Evolutionary conservation across 2,329 filamentous ascomycete species (phyloP).

Genomic region (Cladosporium sp.): DNA sequence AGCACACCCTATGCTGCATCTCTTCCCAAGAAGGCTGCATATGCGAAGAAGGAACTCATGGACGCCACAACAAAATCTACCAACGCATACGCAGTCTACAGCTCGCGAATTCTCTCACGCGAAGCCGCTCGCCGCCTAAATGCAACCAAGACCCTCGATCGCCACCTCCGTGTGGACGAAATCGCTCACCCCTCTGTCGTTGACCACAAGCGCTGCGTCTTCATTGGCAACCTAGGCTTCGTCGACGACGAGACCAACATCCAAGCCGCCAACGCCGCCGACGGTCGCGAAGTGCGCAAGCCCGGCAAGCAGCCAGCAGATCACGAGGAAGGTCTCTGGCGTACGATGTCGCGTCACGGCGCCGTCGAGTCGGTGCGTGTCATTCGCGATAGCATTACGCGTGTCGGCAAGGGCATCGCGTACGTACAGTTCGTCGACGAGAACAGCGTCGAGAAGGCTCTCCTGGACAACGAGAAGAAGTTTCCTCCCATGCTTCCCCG

Average conservation of each 20-base stretch:
- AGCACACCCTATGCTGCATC: constrained; percentile 82
- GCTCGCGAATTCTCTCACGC: constrained; percentile 70
- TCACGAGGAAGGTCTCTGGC: constrained; percentile 90
- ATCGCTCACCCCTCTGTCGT: constrained; percentile 81
- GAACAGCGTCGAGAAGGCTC: constrained; percentile 86
- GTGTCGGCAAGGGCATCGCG: constrained; percentile 94
- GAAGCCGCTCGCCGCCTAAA: constrained; percentile 77
- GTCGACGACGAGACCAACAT: constrained; percentile 84
- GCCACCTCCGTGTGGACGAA: constrained; percentile 87
- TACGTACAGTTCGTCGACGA: constrained; percentile 93
- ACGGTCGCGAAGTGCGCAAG: constrained; percentile 61
- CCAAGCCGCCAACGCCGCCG: constrained; percentile 60
- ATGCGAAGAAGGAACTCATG: constrained; percentile 87
- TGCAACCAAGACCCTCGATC: constrained; percentile 76
- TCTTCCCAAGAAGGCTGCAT: constrained; percentile 92
- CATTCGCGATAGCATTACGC: constrained; percentile 81
- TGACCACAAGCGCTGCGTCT: constrained; percentile 87
- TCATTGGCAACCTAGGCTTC: constrained; percentile 94
- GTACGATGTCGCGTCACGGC: constrained; percentile 73
- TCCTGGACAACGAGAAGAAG: constrained; percentile 85
- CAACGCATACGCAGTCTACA: constrained; percentile 93
- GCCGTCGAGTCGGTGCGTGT: constrained; percentile 92
- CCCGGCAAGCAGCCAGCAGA: constrained; percentile 75
- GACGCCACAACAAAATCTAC: constrained; percentile 87
- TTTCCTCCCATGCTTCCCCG: constrained; percentile 94